phyloP scores from a whole-genome alignment of 1,139 yeast species.

The Pneumocystis sp. region DNA sequence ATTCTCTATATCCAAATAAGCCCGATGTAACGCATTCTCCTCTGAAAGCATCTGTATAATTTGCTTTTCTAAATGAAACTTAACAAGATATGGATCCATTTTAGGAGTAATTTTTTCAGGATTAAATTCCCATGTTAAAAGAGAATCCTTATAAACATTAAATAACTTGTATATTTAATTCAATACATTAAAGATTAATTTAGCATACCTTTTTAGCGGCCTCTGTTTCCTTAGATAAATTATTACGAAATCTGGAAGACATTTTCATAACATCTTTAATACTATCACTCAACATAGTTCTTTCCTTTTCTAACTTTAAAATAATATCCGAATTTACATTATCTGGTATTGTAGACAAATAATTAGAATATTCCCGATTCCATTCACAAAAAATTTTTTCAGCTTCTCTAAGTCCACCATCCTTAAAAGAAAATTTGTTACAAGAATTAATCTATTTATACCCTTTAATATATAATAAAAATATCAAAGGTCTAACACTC shows the following conservation, averaged over 20 bases:
- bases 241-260: not conserved
- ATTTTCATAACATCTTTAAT: not conserved
- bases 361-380: not conserved
- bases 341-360: not conserved
- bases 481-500: slow-evolving; percentile 47
- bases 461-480: not conserved
- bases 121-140: slow-evolving; percentile 17
- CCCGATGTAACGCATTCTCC: slow-evolving; percentile 78
- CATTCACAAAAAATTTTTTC: slow-evolving; percentile 9
- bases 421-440: slow-evolving; percentile 38
- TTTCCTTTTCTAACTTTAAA: not conserved
- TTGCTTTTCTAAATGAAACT: slow-evolving; percentile 56
- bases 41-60: slow-evolving; percentile 28
- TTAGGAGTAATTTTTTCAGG: slow-evolving; percentile 31
- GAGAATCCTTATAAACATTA: slow-evolving; percentile 7
- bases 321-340: not conserved
- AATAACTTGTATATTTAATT: not conserved
- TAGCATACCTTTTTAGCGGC: not conserved
- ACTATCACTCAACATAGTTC: not conserved
- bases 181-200: slow-evolving; percentile 8
- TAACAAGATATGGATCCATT: slow-evolving; percentile 70
- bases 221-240: not conserved
- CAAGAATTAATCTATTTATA: slow-evolving; percentile 16
- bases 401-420: slow-evolving; percentile 31
- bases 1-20: slow-evolving; percentile 69